phyloP scores from a whole-genome alignment of 768 basidiomycete genomes.

The Kwoniella dendrophila region DNA sequence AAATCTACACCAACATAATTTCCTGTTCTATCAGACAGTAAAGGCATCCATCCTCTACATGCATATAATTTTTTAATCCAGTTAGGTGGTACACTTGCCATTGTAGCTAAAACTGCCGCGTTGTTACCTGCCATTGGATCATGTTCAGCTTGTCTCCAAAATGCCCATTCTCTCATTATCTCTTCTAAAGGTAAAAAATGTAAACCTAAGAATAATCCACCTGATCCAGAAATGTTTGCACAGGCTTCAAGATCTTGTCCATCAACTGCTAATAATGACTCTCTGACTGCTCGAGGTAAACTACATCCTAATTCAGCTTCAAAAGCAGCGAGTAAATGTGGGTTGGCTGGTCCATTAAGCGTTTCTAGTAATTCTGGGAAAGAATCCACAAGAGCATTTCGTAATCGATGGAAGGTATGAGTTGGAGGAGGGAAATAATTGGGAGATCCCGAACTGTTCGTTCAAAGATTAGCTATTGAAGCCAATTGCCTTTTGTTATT shows the following conservation, averaged over 20 bases:
- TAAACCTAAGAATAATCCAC: constrained; percentile 94
- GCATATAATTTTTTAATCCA: constrained; percentile 92
- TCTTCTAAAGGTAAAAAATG: constrained; percentile 89
- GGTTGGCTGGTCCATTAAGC: constrained; percentile 85
- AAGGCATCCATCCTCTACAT: constrained; percentile 93
- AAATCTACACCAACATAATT: constrained; percentile 97
- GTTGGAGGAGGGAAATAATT: constrained; percentile 72
- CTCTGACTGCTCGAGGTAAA: constrained; percentile 83
- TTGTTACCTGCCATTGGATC: constrained; percentile 86
- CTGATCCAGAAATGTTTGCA: constrained; percentile 62
- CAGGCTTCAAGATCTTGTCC: constrained; percentile 75
- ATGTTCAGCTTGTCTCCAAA: constrained; percentile 91
- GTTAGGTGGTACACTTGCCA: constrained; percentile 84
- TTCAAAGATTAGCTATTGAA: not conserved
- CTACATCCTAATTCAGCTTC: constrained; percentile 75
- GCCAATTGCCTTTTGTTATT: not conserved
- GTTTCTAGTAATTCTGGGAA: constrained; percentile 96
- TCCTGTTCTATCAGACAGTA: constrained; percentile 87
- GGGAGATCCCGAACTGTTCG: constrained; percentile 27
- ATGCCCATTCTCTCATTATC: constrained; percentile 91
- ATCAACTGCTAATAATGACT: constrained; percentile 83
- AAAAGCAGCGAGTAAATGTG: constrained; percentile 74
- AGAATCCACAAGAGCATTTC: constrained; percentile 75
- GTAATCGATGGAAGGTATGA: constrained; percentile 80
- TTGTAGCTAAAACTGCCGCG: constrained; percentile 67